phyloP scores from a whole-genome alignment of 2,329 filamentous ascomycete genomes.

The Venturia aucupariae region DNA sequence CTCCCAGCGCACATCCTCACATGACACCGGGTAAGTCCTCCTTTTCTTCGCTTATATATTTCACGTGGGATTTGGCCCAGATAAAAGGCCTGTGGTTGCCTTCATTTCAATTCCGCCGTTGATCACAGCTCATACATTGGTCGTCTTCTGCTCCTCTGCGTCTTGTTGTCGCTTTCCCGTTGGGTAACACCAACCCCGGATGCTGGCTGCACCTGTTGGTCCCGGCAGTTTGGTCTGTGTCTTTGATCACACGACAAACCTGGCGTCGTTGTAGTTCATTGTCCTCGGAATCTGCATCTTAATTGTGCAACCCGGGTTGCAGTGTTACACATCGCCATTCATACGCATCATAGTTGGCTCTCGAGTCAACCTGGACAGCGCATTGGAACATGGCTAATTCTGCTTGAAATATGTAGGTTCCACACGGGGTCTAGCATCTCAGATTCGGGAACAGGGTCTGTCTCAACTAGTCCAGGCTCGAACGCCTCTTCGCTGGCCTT shows the following conservation, averaged over 20 bases:
- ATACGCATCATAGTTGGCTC: slow-evolving; percentile 5
- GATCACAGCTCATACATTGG: background rate
- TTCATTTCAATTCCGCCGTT: background rate
- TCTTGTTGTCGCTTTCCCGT: slow-evolving; percentile 1
- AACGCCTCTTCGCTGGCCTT: slow-evolving; percentile 41
- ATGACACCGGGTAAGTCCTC: slow-evolving; percentile 15
- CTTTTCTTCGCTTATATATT: background rate
- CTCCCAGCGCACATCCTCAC: background rate
- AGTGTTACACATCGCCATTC: slow-evolving; percentile 14
- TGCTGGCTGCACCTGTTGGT: slow-evolving; percentile 1
- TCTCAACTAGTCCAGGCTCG: slow-evolving; percentile 43
- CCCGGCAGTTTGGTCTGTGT: slow-evolving; percentile 25
- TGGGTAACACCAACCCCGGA: slow-evolving; percentile 6
- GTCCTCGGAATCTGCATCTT: slow-evolving; percentile 22
- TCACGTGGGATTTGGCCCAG: background rate
- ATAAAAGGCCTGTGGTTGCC: slow-evolving; percentile 1
- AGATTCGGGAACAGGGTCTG: slow-evolving; percentile 47
- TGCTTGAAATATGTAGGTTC: slow-evolving; percentile 34
- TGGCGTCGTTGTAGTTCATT: slow-evolving; percentile 23
- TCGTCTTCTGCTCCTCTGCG: background rate
- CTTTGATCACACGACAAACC: slow-evolving; percentile 37
- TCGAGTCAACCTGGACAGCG: slow-evolving; percentile 8
- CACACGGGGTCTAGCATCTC: slow-evolving; percentile 33
- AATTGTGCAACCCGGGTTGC: slow-evolving; percentile 15
- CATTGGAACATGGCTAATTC: slow-evolving; percentile 7